Percentiles rank a stretch among this genome's conserved stretches.
These are phyloP conservation scores for Rhododendron griersonianum DNA, from an alignment of 148 eudicot species.

Conservation along the genomic window DNA sequence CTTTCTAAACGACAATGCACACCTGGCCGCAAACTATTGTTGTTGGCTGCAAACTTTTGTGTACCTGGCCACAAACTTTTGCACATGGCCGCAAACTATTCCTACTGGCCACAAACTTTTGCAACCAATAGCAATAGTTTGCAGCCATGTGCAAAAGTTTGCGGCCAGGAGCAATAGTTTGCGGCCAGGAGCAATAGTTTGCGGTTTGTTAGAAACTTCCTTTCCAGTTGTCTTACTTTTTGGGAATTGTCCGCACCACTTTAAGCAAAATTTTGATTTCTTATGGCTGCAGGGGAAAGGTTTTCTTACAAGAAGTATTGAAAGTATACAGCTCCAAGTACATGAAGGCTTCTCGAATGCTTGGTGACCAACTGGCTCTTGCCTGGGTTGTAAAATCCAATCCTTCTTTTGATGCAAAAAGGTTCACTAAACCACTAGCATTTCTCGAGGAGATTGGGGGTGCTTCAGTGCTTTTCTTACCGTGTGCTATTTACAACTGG, in stretches of 20 bases:
- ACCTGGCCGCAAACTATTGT: too few species aligned
- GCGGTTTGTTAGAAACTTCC: background rate
- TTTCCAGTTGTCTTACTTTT: background rate
- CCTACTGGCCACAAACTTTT: too few species aligned
- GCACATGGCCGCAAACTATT: too few species aligned
- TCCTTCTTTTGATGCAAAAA: constrained; percentile 56
- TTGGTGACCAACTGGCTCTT: constrained; percentile 94
- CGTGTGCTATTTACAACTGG: constrained; percentile 90
- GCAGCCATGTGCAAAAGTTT: too few species aligned
- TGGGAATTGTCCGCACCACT: background rate
- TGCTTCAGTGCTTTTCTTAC: constrained; percentile 72
- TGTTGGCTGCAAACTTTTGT: too few species aligned
- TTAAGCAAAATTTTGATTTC: background rate
- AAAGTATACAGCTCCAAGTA: constrained; percentile 60
- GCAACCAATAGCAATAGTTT: too few species aligned
- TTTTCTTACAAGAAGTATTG: constrained; percentile 68
- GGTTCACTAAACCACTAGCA: constrained; percentile 53
- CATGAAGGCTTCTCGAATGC: constrained; percentile 95
- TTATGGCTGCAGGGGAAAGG: constrained; percentile 59
- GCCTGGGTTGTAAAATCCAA: constrained; percentile 86
- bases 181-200: too few species aligned
- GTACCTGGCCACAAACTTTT: too few species aligned
- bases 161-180: too few species aligned
- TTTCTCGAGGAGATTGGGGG: constrained; percentile 57
- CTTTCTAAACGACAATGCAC: background rate